Conservation (phyloP, 352 stramenopile genomes). For the Globisporangium abappressorium region DNA sequence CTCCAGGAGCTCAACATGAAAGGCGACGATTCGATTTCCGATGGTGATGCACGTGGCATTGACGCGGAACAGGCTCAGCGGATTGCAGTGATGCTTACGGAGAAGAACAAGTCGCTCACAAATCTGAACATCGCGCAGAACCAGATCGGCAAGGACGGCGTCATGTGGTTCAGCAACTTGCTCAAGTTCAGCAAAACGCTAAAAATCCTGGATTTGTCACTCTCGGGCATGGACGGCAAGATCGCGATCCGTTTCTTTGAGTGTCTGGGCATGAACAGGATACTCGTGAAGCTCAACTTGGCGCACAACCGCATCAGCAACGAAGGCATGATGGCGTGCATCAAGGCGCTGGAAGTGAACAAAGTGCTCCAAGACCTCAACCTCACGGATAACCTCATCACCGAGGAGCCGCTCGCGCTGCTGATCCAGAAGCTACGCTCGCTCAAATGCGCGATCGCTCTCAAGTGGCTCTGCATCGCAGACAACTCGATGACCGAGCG, state of each 20-base stretch:
- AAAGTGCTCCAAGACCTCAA: constrained; percentile 61
- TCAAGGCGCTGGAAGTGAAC: constrained; percentile 56
- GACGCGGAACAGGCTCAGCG: constrained; percentile 39
- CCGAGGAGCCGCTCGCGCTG: constrained; percentile 60
- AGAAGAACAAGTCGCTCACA: constrained; percentile 50
- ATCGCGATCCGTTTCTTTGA: constrained; percentile 62
- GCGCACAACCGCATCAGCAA: constrained; percentile 72
- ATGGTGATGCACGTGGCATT: constrained; percentile 44
- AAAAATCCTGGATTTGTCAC: constrained; percentile 58
- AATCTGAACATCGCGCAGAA: constrained; percentile 60
- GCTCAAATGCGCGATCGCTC: constrained; percentile 23
- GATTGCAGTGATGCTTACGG: constrained; percentile 40
- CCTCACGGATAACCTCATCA: constrained; percentile 70
- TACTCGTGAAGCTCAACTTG: constrained; percentile 45
- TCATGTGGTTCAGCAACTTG: constrained; percentile 46
- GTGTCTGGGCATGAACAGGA: constrained; percentile 58
- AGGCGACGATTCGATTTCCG: constrained; percentile 51
- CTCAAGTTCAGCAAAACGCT: constrained; percentile 54
- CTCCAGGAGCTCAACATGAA: constrained; percentile 66
- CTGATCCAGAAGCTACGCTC: constrained; percentile 35
- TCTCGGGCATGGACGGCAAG: constrained; percentile 53
- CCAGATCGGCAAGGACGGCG: constrained; percentile 52
- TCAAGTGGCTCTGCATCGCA: constrained; percentile 57
- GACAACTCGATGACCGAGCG: constrained; percentile 63
- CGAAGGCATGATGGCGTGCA: constrained; percentile 63